Evolutionary conservation across 2,329 filamentous ascomycete species (phyloP).

Genomic region (Hypoxylon sp.): DNA sequence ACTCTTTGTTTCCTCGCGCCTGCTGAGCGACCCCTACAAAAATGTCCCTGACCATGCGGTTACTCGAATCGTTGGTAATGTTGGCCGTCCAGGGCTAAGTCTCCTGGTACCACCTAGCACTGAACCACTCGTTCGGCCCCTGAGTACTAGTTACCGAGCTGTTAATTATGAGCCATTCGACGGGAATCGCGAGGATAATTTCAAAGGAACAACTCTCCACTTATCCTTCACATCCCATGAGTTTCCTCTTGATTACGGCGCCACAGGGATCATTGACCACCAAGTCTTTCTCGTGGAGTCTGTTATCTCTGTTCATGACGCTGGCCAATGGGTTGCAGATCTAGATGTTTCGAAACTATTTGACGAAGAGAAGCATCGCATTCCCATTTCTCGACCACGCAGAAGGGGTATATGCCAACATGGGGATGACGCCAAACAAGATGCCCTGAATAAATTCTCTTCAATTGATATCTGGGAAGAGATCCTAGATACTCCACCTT

Average conservation of each 20-base stretch:
- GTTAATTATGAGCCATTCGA: slow-evolving; percentile 25
- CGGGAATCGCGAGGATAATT: slow-evolving; percentile 25
- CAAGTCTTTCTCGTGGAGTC: slow-evolving; percentile 1
- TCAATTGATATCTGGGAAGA: slow-evolving; percentile 1
- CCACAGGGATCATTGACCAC: background rate
- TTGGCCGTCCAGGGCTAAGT: slow-evolving; percentile 1
- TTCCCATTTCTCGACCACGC: background rate
- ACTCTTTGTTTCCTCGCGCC: slow-evolving; percentile 2
- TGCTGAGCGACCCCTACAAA: slow-evolving; percentile 6
- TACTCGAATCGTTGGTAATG: background rate
- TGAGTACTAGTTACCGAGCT: slow-evolving; percentile 18
- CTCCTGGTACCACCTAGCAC: background rate
- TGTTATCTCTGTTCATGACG: background rate
- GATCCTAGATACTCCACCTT: background rate
- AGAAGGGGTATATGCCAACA: background rate
- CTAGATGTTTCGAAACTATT: background rate
- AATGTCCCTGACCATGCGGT: background rate
- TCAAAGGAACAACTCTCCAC: slow-evolving; percentile 26
- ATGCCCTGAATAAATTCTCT: background rate
- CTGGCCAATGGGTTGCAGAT: background rate
- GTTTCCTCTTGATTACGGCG: background rate
- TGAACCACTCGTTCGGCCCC: slow-evolving; percentile 15
- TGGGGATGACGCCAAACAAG: background rate
- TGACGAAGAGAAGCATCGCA: background rate
- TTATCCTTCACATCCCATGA: slow-evolving; percentile 25